Evolutionary conservation across 495 filamentous ascomycete genomes (phyloP), one percentile per base, ranked within the genome.

Genomic region (Bacidia gigantensis): DNA sequence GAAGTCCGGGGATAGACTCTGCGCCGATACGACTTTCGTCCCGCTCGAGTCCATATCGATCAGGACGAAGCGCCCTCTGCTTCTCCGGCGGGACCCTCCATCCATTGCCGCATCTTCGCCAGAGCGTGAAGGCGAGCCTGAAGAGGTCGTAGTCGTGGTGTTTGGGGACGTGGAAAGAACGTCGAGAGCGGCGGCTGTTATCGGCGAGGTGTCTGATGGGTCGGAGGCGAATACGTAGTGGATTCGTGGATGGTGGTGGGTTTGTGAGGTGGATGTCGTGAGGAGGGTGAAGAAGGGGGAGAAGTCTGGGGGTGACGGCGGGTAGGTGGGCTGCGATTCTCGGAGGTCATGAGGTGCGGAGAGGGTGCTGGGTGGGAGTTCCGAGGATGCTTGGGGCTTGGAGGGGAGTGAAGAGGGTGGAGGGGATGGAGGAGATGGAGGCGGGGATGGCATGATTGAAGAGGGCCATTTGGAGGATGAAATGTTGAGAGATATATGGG

Each of bases 201-300:
- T 65, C 42, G 82, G 69, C 10, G 85, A 82, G 3, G 63, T 65
- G 61, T 77, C 74, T 10, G 72, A 69, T 53, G 80, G 77, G 66
- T 94, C 87, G 61, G 89, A 84, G 56, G 74, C 76, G 69, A 94
- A 97, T 54, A 95, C 77, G 69, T 97, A 97, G 72, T 90, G 87
- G 2, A 95, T 80, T 39, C 74, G 79, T 20, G 81, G 79, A 55
- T 93, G 89, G 65, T 90, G 74, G 66, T 86, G 69, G 55, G 67
- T 65, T 47, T 64, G 60, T 59, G 70, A 72, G 59, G 58, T 54
- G 57, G 58, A 56, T 48, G 51, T 59, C 60, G 74, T 69, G 58
- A 76, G 69, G 51, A 77, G 63, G 51, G 68, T 75, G 72, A 76
- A 75, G 69, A 78, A 74, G 32, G 73, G 71, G 47, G 69, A 65